Conservation (phyloP, 495 filamentous ascomycete species). For the Annulohypoxylon moriforme region DNA sequence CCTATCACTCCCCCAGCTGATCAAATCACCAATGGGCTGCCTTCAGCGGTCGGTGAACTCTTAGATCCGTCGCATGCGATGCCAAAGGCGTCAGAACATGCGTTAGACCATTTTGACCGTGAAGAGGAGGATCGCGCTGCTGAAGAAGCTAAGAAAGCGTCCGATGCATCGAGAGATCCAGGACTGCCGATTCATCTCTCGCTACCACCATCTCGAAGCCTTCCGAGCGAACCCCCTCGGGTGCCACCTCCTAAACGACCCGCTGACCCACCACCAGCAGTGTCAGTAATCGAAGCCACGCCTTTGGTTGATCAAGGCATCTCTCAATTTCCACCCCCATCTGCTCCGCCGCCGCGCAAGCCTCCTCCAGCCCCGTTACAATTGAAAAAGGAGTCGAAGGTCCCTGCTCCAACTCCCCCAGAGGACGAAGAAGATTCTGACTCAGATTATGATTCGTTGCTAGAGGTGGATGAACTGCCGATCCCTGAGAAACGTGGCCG, state of each 20-base stretch:
- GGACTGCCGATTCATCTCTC: slow-evolving; percentile 55
- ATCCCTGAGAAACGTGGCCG: slow-evolving; percentile 75
- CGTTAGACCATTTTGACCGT: slow-evolving; percentile 62
- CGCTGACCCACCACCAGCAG: slow-evolving; percentile 55
- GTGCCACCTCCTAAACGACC: slow-evolving; percentile 58
- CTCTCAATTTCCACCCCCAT: slow-evolving; percentile 57
- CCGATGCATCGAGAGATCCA: slow-evolving; percentile 51
- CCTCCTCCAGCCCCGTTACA: slow-evolving; percentile 86
- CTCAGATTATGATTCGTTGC: slow-evolving; percentile 85
- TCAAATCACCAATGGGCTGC: slow-evolving; percentile 43
- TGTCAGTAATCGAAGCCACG: slow-evolving; percentile 60
- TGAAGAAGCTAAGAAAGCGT: slow-evolving; percentile 55
- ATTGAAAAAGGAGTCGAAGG: slow-evolving; percentile 64
- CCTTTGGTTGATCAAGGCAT: slow-evolving; percentile 60
- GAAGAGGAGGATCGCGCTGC: slow-evolving; percentile 60
- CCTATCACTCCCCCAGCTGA: slow-evolving; percentile 66
- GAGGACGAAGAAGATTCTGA: slow-evolving; percentile 70
- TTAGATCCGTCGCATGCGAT: slow-evolving; percentile 64
- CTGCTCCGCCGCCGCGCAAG: slow-evolving; percentile 74
- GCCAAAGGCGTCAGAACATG: slow-evolving; percentile 65
- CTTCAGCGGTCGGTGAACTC: slow-evolving; percentile 54
- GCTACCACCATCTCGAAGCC: slow-evolving; percentile 60
- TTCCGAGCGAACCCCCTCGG: slow-evolving; percentile 58
- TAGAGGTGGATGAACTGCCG: slow-evolving; percentile 71
- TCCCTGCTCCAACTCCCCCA: slow-evolving; percentile 58